Evolutionary conservation across 2,329 filamentous ascomycete genomes (phyloP), one percentile per base, ranked within the genome.

Genomic region (Nemania sp.): DNA sequence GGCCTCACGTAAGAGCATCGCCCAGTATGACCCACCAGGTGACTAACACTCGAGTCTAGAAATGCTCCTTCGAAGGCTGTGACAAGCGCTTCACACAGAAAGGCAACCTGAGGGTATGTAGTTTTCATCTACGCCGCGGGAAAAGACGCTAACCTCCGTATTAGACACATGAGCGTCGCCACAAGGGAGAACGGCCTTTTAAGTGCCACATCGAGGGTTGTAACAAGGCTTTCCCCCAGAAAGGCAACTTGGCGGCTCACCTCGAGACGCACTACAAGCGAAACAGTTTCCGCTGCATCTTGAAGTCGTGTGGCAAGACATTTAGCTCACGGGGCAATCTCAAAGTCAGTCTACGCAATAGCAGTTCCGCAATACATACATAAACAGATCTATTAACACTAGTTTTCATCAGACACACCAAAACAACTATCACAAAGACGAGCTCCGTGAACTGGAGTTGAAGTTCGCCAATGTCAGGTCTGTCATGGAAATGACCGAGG

Each of bases 321-420:
- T 98, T 98, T 77, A 97, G 93, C 0, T 93, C 97, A 73, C 87
- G 95, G 1, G 95, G 95, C 8, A 98, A 98, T 77, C 87, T 98
- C 73, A 98, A 98, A 88, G 92, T 93, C 76, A 57, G 80, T 66
- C 29, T 3, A 24, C 47, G 26, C 47, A 32, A 35, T 41, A 54
- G n/a, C 20, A 51, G 5, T 32, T 20, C 20, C n/a, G 6, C 24
- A 4, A 20, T 29, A 8, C 11, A 29, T 15, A 29, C 4, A 0
- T 32, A 7, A 26, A 51, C 22, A 6, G 27, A 8, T 22, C 32
- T 57, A 61, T 64, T 71, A 51, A 71, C 45, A 3, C 22, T 22
- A 6, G 15, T 26, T 26, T 26, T 32, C 18, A 20, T 18, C 2
- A 60, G 56, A 70, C 65, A 66, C 95, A 98, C 77, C 93, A 97